These are phyloP conservation scores for Entelexis sorbosivorans DNA, from an alignment of 1,139 yeast species.

Conservation along the genomic window DNA sequence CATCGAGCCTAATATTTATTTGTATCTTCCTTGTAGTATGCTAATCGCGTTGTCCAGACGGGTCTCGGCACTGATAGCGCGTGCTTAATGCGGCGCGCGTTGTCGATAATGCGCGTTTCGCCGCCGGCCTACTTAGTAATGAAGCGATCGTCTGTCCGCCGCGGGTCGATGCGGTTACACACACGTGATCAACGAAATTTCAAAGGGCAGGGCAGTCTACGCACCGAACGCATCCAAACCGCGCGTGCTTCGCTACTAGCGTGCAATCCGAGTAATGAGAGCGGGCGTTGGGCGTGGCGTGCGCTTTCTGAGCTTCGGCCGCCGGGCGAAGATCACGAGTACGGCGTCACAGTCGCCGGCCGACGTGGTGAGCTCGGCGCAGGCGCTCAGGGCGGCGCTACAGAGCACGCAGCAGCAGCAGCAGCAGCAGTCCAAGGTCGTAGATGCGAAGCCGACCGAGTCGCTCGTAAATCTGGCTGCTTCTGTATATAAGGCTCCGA, in stretches of 20 bases:
- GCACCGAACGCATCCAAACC: too few relatives aligned
- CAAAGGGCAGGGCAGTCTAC: not conserved
- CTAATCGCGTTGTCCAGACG: not conserved
- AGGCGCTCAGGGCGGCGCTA: conserved; percentile 12
- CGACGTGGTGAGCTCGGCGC: conserved; percentile 15
- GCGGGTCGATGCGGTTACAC: too few relatives aligned
- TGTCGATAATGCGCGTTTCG: too few relatives aligned
- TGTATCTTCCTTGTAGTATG: not conserved
- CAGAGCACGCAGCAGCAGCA: too few relatives aligned
- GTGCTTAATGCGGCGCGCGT: too few relatives aligned
- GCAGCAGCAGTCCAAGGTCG: not conserved
- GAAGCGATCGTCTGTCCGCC: too few relatives aligned
- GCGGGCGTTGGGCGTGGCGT: not conserved
- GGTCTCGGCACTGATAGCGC: too few relatives aligned
- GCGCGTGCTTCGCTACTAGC: not conserved
- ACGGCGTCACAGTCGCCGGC: conserved; percentile 1
- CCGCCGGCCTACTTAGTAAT: too few relatives aligned
- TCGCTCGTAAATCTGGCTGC: conserved; percentile 5
- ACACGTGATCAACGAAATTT: not conserved
- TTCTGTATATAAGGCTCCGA: conserved; percentile 7
- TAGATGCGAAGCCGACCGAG: not conserved
- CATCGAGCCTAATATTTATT: conserved; percentile 1
- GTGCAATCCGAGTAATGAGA: not conserved
- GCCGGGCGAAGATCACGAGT: not conserved
- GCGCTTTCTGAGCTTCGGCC: conserved; percentile 8